Base-by-base conservation (phyloP, 2,329 filamentous ascomycete genomes). In the Aspergillus proliferans region DNA sequence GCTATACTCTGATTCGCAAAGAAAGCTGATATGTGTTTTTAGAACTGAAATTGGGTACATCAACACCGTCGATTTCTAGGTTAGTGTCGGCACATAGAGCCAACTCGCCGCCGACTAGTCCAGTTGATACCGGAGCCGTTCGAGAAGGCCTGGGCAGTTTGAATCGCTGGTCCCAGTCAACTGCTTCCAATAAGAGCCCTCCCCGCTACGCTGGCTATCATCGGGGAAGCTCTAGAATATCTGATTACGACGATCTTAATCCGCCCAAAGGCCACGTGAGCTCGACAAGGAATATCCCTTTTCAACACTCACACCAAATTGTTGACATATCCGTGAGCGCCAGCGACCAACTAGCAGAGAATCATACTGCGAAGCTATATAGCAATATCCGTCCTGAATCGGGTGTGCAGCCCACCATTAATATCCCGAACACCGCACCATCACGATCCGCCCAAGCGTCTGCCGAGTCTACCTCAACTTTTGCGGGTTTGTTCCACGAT, bases 91-190 rank as follows among this genome's bases (percentile, higher is more conserved):
- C 30, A 21, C 14, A 15, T 41, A 43, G 8, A 36, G 43, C 12
- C 15, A 52, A 53, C 26, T 46, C 50, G 9, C 46, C 50, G 12
- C 39, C 52, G 15, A 56, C 50, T 15, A 47, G 43, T 30, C 44
- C 52, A 30, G 57, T 49, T 8, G 50, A 58, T 24, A 48, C 46
- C 36, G 58, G 56, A 24, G 56, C 60, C 41, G 66, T 74, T 45
- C 61, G 65, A 48, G 75, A 77, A 57, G 75, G 73, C 26, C 56
- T 76, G 45, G 71, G 69, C 36, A 78, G 75, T 51, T 66, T 80
- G 47, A 78, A 81, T 59, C 76, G 79, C 54, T 81, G 78, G 78
- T 81, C 79, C 33, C 78, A 81, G 54, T 80, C 76, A 15, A 81
- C 78, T 21, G 64, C 71, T 26, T 78, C 76, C 43, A 79, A 75